Evolutionary conservation across 2,329 filamentous ascomycete species (phyloP).

Genomic region (Fusarium redolens): DNA sequence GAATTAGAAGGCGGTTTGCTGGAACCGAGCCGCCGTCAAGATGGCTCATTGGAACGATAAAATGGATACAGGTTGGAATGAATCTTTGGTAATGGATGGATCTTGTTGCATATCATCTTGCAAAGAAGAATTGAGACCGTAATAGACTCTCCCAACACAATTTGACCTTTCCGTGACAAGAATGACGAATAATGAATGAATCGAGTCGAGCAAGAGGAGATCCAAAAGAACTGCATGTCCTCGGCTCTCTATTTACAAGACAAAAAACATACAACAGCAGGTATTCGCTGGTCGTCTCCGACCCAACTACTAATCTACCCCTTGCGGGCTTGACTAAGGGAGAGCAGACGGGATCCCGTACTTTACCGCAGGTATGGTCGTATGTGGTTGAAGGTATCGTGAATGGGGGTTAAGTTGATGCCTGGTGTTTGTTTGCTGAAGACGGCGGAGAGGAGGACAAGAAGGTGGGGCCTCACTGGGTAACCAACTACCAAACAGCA

Average conservation of each 20-base stretch:
- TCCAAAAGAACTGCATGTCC: neutral
- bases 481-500: neutral
- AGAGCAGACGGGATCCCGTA: slow-evolving; percentile 13
- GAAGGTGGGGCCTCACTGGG: neutral
- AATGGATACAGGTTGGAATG: neutral
- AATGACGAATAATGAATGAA: fast-evolving
- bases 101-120: neutral
- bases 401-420: neutral
- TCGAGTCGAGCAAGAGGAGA: neutral
- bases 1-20: too few species aligned
- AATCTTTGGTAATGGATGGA: neutral
- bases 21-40: neutral
- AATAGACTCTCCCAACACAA: neutral
- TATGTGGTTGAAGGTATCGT: neutral
- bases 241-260: too few species aligned
- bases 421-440: neutral
- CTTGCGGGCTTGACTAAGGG: slow-evolving; percentile 8
- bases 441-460: neutral
- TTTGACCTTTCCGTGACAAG: fast-evolving
- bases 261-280: slow-evolving; percentile 17
- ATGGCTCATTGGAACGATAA: neutral
- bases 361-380: slow-evolving; percentile 11
- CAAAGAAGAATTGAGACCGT: neutral
- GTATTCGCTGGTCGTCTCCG: slow-evolving; percentile 11
- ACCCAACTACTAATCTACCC: slow-evolving; percentile 12